phyloP scores from a whole-genome alignment of 306 rosid species.

The Fragaria iinumae region DNA sequence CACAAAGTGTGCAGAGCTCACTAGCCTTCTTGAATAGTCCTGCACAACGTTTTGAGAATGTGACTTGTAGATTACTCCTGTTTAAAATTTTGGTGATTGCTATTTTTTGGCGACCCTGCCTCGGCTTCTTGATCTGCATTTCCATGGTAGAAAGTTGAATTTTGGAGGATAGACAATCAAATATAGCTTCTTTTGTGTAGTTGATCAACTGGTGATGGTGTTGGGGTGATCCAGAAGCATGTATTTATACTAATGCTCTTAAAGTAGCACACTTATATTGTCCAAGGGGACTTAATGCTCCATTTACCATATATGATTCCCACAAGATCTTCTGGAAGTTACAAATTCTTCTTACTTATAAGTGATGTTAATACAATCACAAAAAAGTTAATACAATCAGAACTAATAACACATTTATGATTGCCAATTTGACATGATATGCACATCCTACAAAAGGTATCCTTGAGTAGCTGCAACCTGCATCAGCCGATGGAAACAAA shows the following conservation, averaged over 20 bases:
- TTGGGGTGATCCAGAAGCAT: not conserved
- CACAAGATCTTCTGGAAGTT: conserved; percentile 1
- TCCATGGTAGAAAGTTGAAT: not conserved
- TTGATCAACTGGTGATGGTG: conserved; percentile 4
- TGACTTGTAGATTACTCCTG: conserved; percentile 6
- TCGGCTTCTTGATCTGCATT: not conserved
- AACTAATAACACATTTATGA: not conserved
- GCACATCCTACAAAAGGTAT: not conserved
- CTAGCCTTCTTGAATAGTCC: conserved; percentile 11
- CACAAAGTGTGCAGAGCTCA: conserved; percentile 19
- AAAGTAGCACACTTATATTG: not conserved
- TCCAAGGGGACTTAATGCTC: conserved; percentile 2
- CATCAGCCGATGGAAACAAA: not conserved
- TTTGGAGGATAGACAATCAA: not conserved
- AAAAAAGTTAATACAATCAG: not conserved
- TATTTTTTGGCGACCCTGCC: conserved; percentile 7
- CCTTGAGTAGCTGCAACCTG: not conserved
- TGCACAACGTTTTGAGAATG: conserved; percentile 11
- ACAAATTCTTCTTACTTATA: not conserved
- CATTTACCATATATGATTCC: not conserved
- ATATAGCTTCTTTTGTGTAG: not conserved
- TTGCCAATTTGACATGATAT: not conserved
- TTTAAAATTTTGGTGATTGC: not conserved
- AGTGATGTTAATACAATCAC: not conserved
- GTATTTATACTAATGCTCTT: not conserved